These are phyloP conservation scores for Omphalea diandra DNA, from an alignment of 441 rosid genomes.

Conservation along the genomic window DNA sequence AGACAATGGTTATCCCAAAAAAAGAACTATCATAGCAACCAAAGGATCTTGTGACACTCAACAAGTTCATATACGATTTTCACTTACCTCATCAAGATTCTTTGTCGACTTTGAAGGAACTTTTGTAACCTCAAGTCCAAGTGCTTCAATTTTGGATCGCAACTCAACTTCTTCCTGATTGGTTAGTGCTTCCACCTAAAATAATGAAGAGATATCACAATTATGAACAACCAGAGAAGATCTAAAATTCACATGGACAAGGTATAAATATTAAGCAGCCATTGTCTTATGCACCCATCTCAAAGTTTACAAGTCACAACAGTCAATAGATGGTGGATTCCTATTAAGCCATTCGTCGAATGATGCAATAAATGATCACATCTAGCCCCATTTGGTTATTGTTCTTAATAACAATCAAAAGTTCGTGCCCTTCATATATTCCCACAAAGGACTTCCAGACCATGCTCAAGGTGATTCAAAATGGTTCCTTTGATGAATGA, in stretches of 20 bases:
- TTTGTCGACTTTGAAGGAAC: conserved; percentile 57
- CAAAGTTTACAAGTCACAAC: background rate
- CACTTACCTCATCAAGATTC: conserved; percentile 54
- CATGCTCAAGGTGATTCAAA: background rate
- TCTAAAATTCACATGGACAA: background rate
- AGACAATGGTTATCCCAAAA: background rate
- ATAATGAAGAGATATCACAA: background rate
- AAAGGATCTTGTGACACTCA: background rate
- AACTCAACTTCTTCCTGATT: conserved; percentile 79
- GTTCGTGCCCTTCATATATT: background rate
- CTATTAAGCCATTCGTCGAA: background rate
- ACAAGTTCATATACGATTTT: background rate
- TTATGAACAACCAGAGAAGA: background rate
- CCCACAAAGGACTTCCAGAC: background rate
- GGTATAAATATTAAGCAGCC: background rate
- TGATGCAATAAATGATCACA: background rate
- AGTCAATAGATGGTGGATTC: background rate
- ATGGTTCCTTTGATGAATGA: background rate
- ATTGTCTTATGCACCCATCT: background rate
- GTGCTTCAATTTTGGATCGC: conserved; percentile 86
- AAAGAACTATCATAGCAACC: background rate
- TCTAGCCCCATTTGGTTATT: background rate
- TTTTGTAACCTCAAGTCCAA: conserved; percentile 74
- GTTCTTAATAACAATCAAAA: background rate
- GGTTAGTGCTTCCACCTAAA: conserved; percentile 69